Evolutionary conservation across 257 asterid species (phyloP), one percentile per base, ranked within the genome.

Genomic region (Nyctanthes arbortristis): DNA sequence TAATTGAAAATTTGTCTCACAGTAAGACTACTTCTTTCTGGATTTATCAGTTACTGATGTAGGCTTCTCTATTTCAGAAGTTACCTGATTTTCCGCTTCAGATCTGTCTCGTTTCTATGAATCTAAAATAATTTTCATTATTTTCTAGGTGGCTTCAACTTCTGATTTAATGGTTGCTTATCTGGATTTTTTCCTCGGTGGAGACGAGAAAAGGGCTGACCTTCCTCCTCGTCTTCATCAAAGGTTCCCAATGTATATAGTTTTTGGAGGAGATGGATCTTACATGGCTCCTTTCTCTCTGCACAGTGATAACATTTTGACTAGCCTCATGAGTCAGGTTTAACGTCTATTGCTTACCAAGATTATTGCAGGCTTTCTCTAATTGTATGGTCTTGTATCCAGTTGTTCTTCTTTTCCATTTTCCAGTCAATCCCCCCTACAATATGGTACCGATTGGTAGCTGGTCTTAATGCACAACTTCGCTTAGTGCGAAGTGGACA

Each of bases 101-200:
- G 2, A 45, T 59, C n/a, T 59, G 14, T 66, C 35, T 59, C 20
- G 28, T 73, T 66, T 32, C 68, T 64, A 29, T 77, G 36, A 74
- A 47, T 39, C 62, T 45, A 66, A 12, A 34, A 70, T 45, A 18
- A 55, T 69, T 70, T 52, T 61, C 68, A 55, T 49, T 55, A 63
- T 61, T 28, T 18, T 54, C 49, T 82, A 91, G 97, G 97, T 91
- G 72, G 87, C 97, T 77, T 87, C 96, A 63, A 84, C 89, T 78
- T 87, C 93, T 66, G 97, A 91, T 85, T 75, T 91, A 74, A 89
- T 85, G 96, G 87, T 89, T 64, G 93, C 84, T 35, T 86, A 89
- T 78, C 84, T 91, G 75, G 97, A 91, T 79, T 85, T 91, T 81
- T 91, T 85, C 92, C 97, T 91, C 63, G 97, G 97, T 28, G 97